Base-by-base conservation (phyloP, 768 basidiomycete genomes). In the Xerocomellus amylosporus region DNA sequence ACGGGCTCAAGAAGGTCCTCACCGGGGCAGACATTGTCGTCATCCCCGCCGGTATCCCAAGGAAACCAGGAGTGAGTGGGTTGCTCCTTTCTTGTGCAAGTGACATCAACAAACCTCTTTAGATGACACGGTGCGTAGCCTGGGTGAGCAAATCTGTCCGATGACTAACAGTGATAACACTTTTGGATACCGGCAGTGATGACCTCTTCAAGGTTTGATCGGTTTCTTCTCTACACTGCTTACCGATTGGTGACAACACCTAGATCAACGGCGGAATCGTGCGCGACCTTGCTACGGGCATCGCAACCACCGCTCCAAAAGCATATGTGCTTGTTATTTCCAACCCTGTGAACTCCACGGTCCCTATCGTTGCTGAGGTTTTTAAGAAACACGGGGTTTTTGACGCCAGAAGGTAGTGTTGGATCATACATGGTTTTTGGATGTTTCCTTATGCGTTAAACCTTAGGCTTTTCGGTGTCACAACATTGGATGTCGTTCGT, bases 281-380 rank as follows among this genome's bases (percentile, higher is more conserved):
- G 54, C 87, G 87, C 63, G 92, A 93, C 66, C 85, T 99, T 55
- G 96, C 95, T 15, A 87, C 84, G 34, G 94, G 90, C 31, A 90
- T 94, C 64, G 95, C 96, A 15, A 85, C 81, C 15, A 69, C 75
- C 46, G 83, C 84, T 40, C 96, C 96, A 55, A 94, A 93, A 68
- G 97, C 97, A 20, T 88, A 89, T 64, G 84, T 98, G 42, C 84
- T 94, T 46, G 94, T 99, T 62, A 98, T 99, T 73, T 96, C 97
- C 64, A 99, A 99, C 79, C 97, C 97, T 31, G 96, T 99, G 70
- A 98, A 99, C 83, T 98, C 96, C 40, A 98, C 97, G 37, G 96
- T 98, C 37, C 97, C 97, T 45, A 92, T 99, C 67, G 93, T 93
- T 43, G 93, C 85, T 15, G 96, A 98, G 73, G 88, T 96, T 36